These are phyloP conservation scores for Zanthoxylum bungeanum DNA, from an alignment of 345 rosid species.

Conservation along the genomic window DNA sequence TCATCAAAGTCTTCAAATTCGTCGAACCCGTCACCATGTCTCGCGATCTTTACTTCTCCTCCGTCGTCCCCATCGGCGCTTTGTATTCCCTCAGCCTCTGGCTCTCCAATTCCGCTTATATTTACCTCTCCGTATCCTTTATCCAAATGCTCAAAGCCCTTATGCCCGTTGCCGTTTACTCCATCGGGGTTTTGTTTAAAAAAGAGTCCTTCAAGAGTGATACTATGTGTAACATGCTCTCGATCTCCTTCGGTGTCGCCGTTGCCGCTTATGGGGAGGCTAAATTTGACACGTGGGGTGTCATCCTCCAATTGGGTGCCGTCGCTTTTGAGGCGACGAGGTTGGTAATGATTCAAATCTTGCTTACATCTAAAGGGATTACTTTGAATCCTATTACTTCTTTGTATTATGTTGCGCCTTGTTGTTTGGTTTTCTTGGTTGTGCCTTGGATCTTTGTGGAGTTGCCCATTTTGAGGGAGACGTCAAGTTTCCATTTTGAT, in stretches of 20 bases:
- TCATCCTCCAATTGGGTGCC: constrained; percentile 80
- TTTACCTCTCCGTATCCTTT: constrained; percentile 90
- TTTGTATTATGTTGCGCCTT: constrained; percentile 82
- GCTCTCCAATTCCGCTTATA: constrained; percentile 98
- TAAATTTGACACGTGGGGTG: constrained; percentile 88
- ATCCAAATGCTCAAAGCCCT: constrained; percentile 97
- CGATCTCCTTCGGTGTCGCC: constrained; percentile 90
- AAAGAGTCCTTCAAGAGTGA: constrained; percentile 64
- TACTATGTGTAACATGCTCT: constrained; percentile 85
- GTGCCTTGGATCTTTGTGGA: constrained; percentile 96
- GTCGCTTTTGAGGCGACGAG: constrained; percentile 93
- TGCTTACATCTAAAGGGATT: constrained; percentile 83
- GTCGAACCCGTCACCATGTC: constrained; percentile 94
- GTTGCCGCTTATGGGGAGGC: constrained; percentile 96
- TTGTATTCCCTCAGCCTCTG: constrained; percentile 84
- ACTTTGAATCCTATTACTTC: constrained; percentile 83
- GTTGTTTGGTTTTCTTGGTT: constrained; percentile 72
- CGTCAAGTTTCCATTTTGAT: constrained; percentile 89
- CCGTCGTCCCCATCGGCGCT: constrained; percentile 94
- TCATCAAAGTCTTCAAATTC: constrained; percentile 84
- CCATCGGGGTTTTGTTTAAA: constrained; percentile 73
- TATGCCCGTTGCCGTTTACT: constrained; percentile 97
- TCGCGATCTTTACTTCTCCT: constrained; percentile 67
- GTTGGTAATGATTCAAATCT: constrained; percentile 85
- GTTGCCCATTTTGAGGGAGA: constrained; percentile 58